Base-by-base conservation (phyloP, 2,329 filamentous ascomycete genomes). In the Corinectria fuckeliana region DNA sequence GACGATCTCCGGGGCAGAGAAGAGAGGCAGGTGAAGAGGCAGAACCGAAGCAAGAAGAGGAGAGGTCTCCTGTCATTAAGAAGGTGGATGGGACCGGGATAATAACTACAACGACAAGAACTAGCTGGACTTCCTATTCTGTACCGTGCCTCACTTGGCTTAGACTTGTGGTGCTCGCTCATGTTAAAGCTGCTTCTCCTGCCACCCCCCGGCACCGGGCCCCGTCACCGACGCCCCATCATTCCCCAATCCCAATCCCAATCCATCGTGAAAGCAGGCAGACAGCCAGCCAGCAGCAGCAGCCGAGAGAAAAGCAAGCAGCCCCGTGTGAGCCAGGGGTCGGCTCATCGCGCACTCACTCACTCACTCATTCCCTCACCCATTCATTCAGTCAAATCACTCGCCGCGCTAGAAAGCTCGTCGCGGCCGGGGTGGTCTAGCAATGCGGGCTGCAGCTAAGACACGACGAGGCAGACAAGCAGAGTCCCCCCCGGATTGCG, bases 381-480 rank as follows among this genome's bases (percentile, higher is more conserved):
- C n/a, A n/a, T n/a, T n/a, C 44, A 51, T 10, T 41, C 38, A 23
- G 13, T 21, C 38, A 23, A 41, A 14, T 38, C n/a, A n/a, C n/a
- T 51, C 21, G 38, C 34, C 42, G 58, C 61, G 58, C 67, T 69
- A 67, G 56, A 62, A 56, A 58, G 61, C 59, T 66, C 64, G 58
- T 66, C 64, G 58, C 60, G 60, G 63, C 52, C 58, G 48, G 18
- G 52, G 52, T 30, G 25, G 42, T 26, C 38, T 38, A 63, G 58
- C 48, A 34, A n/a, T n/a, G n/a, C n/a, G n/a, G n/a, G n/a, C n/a
- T 47, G 41, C 25, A 28, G 55, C 54, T 53, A 60, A 56, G 63
- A n/a, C 52, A 60, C 30, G 61, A 63, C 60, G 60, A 69, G 62
- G 67, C 67, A 69, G 56, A 70, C 53, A n/a, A n/a, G n/a, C n/a